A percentile compares a stretch with the other conserved stretches of the same genome.
Conservation (phyloP, 768 basidiomycete genomes). For the Amanita rubescens region DNA sequence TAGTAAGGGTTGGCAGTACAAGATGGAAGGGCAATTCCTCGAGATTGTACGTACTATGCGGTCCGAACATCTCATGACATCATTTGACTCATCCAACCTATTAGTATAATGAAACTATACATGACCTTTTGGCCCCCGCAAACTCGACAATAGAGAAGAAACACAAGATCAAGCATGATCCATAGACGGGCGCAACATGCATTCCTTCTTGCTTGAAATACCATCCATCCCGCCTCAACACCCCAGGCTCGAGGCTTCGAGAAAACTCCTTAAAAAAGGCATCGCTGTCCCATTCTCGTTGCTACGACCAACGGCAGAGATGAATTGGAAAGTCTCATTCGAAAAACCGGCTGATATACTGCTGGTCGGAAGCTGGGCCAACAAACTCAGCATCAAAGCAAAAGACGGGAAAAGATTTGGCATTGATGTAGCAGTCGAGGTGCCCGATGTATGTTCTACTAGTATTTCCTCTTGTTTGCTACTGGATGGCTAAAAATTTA, state of each 20-base stretch:
- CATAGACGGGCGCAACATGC: too few species aligned
- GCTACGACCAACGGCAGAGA: slow-evolving; percentile 67
- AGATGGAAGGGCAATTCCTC: slow-evolving; percentile 87
- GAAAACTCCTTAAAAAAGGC: slow-evolving; percentile 42
- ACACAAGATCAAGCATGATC: too few species aligned
- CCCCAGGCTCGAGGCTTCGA: slow-evolving; percentile 61
- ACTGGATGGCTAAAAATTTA: background rate
- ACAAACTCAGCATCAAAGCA: slow-evolving; percentile 64
- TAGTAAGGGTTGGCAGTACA: slow-evolving; percentile 89
- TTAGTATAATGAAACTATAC: too few species aligned
- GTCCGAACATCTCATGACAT: too few species aligned
- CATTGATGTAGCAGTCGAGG: slow-evolving; percentile 79
- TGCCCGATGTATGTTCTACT: slow-evolving; percentile 67
- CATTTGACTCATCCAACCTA: too few species aligned
- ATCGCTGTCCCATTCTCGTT: slow-evolving; percentile 61
- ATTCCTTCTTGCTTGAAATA: slow-evolving; percentile 55
- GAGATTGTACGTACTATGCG: slow-evolving; percentile 84
- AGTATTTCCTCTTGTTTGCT: too few species aligned
- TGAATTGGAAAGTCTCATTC: slow-evolving; percentile 86
- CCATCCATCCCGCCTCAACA: slow-evolving; percentile 51
- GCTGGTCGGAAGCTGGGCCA: slow-evolving; percentile 83
- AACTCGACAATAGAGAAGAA: too few species aligned
- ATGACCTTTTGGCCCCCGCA: too few species aligned
- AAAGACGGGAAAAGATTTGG: slow-evolving; percentile 58
- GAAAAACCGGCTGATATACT: slow-evolving; percentile 69